phyloP scores from a whole-genome alignment of 257 asterid genomes.

The Primulina eburnea region DNA sequence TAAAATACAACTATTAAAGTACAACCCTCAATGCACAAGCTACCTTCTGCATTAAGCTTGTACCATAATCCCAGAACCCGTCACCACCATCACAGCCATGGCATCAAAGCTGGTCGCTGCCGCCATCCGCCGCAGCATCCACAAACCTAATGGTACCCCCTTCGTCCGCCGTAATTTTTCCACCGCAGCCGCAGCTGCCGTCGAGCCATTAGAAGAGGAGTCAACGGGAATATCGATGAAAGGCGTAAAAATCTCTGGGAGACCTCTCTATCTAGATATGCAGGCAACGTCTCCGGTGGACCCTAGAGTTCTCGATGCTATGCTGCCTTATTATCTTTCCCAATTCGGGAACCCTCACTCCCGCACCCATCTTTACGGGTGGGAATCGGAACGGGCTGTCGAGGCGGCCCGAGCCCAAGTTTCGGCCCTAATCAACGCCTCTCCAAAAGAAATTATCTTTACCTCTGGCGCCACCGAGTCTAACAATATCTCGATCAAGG shows the following conservation, averaged over 20 bases:
- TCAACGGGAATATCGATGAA: conserved; percentile 59
- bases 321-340: conserved; percentile 81
- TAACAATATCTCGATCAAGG: conserved; percentile 83
- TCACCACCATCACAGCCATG: conserved; percentile 31
- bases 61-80: neutral
- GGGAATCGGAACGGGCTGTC: conserved; percentile 95
- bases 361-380: conserved; percentile 94
- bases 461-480: conserved; percentile 98
- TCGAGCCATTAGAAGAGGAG: conserved; percentile 54
- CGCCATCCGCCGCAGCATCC: conserved; percentile 51
- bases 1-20: neutral
- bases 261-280: conserved; percentile 95
- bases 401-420: conserved; percentile 66
- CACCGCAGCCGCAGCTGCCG: conserved; percentile 45
- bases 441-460: conserved; percentile 90
- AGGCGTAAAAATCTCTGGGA: conserved; percentile 87
- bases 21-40: conserved; percentile 3
- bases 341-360: conserved; percentile 94
- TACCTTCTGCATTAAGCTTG: neutral
- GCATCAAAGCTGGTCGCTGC: conserved; percentile 51
- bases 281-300: conserved; percentile 98
- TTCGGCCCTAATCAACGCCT: conserved; percentile 64
- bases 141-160: conserved; percentile 26
- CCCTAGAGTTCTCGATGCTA: conserved; percentile 87
- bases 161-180: conserved; percentile 33